A percentile compares a stretch with the other conserved stretches of the same genome.
Evolutionary conservation across 495 filamentous ascomycete genomes (phyloP).

Genomic region (Hyaloscypha finlandica): DNA sequence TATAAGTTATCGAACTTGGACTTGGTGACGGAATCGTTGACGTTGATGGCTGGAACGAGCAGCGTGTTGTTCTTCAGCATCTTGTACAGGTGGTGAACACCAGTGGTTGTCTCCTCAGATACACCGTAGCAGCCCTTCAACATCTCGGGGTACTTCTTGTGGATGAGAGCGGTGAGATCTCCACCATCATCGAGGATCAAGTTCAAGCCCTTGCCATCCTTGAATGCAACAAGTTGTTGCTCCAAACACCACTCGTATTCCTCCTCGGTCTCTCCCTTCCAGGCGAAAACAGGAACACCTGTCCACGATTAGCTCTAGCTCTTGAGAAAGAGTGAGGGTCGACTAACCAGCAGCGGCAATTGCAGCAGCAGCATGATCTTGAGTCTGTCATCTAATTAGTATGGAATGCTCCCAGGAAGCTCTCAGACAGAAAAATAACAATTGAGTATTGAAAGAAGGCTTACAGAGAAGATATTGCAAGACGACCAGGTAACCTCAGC

Average conservation of each 20-base stretch:
- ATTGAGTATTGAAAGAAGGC: too few relatives aligned
- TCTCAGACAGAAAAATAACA: too few relatives aligned
- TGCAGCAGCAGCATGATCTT: conserved; percentile 96
- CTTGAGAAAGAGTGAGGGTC: neutral
- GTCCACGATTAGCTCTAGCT: conserved; percentile 1
- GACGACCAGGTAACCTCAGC: conserved; percentile 97
- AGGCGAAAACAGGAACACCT: conserved; percentile 94
- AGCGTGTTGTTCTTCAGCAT: conserved; percentile 94
- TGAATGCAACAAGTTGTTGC: conserved; percentile 96
- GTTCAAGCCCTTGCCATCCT: conserved; percentile 94
- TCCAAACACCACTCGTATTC: conserved; percentile 99
- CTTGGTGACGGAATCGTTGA: conserved; percentile 77
- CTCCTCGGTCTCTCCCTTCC: conserved; percentile 99
- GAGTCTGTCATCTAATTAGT: conserved; percentile 33
- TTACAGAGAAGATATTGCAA: conserved; percentile 87
- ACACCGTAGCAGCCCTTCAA: conserved; percentile 97
- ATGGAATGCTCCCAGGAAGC: too few relatives aligned
- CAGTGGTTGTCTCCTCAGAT: conserved; percentile 99
- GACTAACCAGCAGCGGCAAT: conserved; percentile 75
- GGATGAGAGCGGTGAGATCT: conserved; percentile 93
- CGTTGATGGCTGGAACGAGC: conserved; percentile 95
- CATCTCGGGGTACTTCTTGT: conserved; percentile 97
- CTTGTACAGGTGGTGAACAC: conserved; percentile 98
- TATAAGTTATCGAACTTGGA: conserved; percentile 99
- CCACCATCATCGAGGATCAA: conserved; percentile 98